These are phyloP conservation scores for Lathyrus oleraceus DNA, from an alignment of 306 rosid genomes.

Conservation along the genomic window DNA sequence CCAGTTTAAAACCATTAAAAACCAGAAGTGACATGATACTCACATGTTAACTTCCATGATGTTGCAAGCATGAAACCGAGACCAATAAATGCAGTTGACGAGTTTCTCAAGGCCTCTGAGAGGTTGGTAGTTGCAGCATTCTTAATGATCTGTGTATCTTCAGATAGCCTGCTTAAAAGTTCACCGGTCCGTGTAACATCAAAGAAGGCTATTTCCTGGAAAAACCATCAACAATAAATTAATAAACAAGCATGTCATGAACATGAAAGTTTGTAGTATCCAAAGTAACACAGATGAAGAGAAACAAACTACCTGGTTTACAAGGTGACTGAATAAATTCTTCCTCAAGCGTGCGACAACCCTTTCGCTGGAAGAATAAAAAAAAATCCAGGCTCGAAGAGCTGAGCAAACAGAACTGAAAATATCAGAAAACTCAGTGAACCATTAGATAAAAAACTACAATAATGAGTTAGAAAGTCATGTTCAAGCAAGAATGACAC, in stretches of 20 bases:
- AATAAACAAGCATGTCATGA: not conserved
- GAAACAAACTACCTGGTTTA: conserved; percentile 53
- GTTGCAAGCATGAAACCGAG: conserved; percentile 72
- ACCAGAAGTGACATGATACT: conserved; percentile 28
- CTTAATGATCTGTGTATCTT: conserved; percentile 83
- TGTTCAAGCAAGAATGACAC: too few relatives aligned
- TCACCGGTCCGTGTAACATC: conserved; percentile 85
- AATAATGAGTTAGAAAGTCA: too few relatives aligned
- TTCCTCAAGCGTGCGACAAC: conserved; percentile 79
- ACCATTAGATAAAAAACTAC: too few relatives aligned
- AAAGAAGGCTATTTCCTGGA: conserved; percentile 85
- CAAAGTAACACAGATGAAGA: conserved; percentile 10
- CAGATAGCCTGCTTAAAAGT: conserved; percentile 82
- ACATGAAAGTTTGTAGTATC: not conserved
- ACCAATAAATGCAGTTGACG: conserved; percentile 69
- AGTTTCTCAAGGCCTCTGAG: conserved; percentile 73
- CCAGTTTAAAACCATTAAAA: not conserved
- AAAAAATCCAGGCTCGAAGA: conserved; percentile 84
- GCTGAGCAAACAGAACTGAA: conserved; percentile 77
- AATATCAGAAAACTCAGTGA: conserved; percentile 33
- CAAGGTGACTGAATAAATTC: conserved; percentile 68
- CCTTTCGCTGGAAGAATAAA: conserved; percentile 78
- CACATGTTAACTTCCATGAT: conserved; percentile 77
- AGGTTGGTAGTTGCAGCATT: conserved; percentile 91
- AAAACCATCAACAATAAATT: conserved; percentile 23